Evolutionary conservation across 495 filamentous ascomycete genomes (phyloP), one percentile per base, ranked within the genome.

Genomic region (Cercophora sp.): DNA sequence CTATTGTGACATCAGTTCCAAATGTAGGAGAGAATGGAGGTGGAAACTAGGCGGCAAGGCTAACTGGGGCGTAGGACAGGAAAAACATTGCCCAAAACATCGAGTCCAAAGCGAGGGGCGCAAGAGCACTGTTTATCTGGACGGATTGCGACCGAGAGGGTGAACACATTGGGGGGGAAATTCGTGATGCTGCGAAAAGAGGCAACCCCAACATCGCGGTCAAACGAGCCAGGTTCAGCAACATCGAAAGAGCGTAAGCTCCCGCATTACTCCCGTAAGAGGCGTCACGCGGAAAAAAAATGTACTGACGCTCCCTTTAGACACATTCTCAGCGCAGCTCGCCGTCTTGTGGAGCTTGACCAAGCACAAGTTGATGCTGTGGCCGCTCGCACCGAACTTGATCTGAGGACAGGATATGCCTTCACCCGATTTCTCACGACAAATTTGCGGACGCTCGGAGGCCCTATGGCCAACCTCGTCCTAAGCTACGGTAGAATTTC

Each of bases 81-180:
- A 81, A 80, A 58, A 71, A 82, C 15, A 87, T 97, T 49, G 89
- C 91, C 8, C 73, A 81, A 4, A 98, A 98, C 61, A 97, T 98
- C 61, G 76, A 83, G 40, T 67, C 74, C 5, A 83, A 93, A 66
- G 93, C 94, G 10, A 79, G 79, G 37, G 76, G 79, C 58, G 72
- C 81, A 48, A 78, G 75, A 58, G 82, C 81, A 16, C 76, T 98
- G 11, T 93, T 90, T 67, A 96, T 98, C 60, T 98, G 93, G 93
- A 98, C 93, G 1, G 93, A 98, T 77, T 97, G 93, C 70, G 93
- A 98, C 76, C 84, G 91, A 43, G 93, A 98, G 76, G 93, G 93
- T 13, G 93, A 98, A 69, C 85, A 96, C 60, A 98, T 98, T 55
- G 93, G 93, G 1, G 73, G 86, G n/a, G 94, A 97, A 62, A 90